Conservation (phyloP, 139 green algal species). For the Coccomyxa sp. region DNA sequence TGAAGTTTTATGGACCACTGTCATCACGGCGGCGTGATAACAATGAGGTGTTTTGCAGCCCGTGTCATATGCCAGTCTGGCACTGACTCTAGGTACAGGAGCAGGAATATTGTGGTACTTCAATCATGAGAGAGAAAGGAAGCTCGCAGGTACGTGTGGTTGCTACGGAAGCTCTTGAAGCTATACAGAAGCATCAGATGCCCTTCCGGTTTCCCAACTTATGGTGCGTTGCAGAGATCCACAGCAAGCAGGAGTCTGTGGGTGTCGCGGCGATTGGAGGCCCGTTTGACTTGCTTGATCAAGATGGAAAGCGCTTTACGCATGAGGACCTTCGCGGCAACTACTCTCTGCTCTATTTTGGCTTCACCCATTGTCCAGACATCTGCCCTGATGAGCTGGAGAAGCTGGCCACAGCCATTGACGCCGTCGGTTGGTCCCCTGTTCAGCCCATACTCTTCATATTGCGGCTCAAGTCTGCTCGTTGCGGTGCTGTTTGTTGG, state of each 20-base stretch:
- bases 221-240: neutral
- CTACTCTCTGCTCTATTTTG: conserved; percentile 96
- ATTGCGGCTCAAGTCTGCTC: neutral
- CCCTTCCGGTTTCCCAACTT: neutral
- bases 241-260: conserved; percentile 27
- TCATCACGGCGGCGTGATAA: neutral
- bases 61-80: conserved; percentile 46
- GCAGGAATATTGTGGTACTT: conserved; percentile 38
- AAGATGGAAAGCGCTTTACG: conserved; percentile 73
- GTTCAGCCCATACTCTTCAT: neutral
- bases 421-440: conserved; percentile 45
- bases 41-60: conserved; percentile 20
- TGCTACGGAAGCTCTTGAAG: neutral
- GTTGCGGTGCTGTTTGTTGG: neutral
- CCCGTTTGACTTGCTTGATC: conserved; percentile 81
- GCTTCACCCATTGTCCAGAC: conserved; percentile 97
- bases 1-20: too few species aligned
- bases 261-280: conserved; percentile 87
- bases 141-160: conserved; percentile 21
- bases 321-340: conserved; percentile 76
- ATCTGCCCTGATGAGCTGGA: conserved; percentile 98
- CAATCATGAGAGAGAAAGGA: conserved; percentile 25
- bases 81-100: conserved; percentile 43
- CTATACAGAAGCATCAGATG: neutral
- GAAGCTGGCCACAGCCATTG: conserved; percentile 80